Percentiles rank a stretch among this genome's conserved stretches.
phyloP scores from a whole-genome alignment of 305 asterid species.

The Fraxinus platypoda region DNA sequence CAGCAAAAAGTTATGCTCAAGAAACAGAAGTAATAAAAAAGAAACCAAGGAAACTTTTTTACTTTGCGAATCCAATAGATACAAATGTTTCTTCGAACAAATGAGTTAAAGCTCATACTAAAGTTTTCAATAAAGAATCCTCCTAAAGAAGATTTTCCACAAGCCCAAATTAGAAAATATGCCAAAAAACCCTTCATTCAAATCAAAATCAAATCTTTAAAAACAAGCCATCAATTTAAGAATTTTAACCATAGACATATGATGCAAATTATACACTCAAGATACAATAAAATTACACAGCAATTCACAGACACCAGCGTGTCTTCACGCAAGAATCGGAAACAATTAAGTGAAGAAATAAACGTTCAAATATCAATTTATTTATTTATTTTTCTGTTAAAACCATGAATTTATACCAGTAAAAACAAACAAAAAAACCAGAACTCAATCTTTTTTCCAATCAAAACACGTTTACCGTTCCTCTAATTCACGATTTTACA shows the following conservation, averaged over 20 bases:
- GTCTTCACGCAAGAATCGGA: neutral
- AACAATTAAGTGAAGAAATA: neutral
- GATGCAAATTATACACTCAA: neutral
- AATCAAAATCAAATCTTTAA: neutral
- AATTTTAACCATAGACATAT: neutral
- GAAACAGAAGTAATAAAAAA: neutral
- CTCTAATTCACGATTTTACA: neutral
- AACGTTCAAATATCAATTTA: neutral
- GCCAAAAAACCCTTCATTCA: neutral
- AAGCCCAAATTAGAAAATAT: neutral
- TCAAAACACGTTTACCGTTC: neutral
- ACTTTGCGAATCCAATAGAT: neutral
- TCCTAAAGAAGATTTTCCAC: neutral
- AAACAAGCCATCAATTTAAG: neutral
- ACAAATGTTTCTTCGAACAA: neutral
- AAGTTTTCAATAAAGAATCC: constrained; percentile 10
- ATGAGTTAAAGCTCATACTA: neutral
- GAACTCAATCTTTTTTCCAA: neutral
- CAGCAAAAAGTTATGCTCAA: neutral
- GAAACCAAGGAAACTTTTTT: neutral
- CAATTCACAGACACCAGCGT: neutral
- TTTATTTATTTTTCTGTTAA: neutral
- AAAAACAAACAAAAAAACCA: neutral
- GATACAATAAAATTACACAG: neutral
- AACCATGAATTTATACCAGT: neutral